Base-by-base conservation (phyloP, 352 stramenopile species). In the Phytophthora macrochlamydospora region DNA sequence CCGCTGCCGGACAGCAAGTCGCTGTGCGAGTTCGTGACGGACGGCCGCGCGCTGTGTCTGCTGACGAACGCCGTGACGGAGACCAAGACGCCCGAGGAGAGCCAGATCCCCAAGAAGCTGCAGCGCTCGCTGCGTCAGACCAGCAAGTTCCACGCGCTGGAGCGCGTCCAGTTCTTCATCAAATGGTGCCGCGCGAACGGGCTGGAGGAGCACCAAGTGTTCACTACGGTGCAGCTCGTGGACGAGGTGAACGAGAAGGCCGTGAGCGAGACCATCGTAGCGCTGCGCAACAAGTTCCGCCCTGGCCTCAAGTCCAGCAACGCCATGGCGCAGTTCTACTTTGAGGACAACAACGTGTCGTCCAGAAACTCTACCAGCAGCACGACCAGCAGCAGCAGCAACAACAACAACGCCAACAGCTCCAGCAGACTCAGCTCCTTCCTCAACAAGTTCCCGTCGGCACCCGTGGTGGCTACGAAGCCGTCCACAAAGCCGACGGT, bases 121-220 rank as follows among this genome's bases (percentile, higher is more conserved):
- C 76, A 89, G 65, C 83, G 83, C 24, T 85, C 83, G 38, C 71
- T 92, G 31, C 76, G 82, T 54, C 79, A 93, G 60, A 69, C 78
- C 14, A 82, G 83, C 57, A 93, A 87, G 38, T 95, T 93, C 72
- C 83, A 95, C 75, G 74, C 82, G 37, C 73, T 95, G 30, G 87
- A 95, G 58, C 84, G 87, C 56, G 78, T 95, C n/a, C 85, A 92
- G 62, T 92, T 90, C 64, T 95, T 93, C 61, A 87, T 95, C 71
- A 87, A 87, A 46, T 95, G 87, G 87, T 92, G 83, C 33, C 83
- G 87, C 56, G 54, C 71, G 5, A 64, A 70, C 12, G 56, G 65
- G 38, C 70, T 95, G 4, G 85, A 91, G 51, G 87, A 92, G 59
- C 77, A 92, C 49, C 57, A 85, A 42, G 74, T 93, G 11, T 93